Base-by-base conservation (phyloP, 352 stramenopile species). In the Pythium brachiatum region DNA sequence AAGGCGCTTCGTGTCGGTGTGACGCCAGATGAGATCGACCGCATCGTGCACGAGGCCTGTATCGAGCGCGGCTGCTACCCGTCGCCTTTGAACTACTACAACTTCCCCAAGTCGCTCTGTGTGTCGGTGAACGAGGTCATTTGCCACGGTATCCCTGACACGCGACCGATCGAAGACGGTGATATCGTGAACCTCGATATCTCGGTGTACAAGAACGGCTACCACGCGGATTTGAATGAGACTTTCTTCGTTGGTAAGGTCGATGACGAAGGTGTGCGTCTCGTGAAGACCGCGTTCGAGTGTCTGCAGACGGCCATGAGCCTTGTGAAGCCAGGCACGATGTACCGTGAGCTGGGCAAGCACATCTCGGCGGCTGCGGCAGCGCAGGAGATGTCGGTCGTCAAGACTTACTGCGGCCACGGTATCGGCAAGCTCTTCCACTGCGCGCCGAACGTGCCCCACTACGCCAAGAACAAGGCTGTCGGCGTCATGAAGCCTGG, bases 161-260 rank as follows among this genome's bases (percentile, higher is more conserved):
- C 86, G 61, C 78, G 96, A 57, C 83, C 95, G 18, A 75, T 99
- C 41, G 64, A 98, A 67, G 88, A 98, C 20, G 97, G 97, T 18
- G 97, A 99, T 69, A 99, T 99, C 79, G 93, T 99, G 15, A 99
- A 99, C 77, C 83, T 99, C 34, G 97, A 99, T 78, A 86, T 99
- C 9, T 97, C 93, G 7, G 93, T 97, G 4, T 99, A 97, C 83
- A 93, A 98, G 61, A 81, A 99, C 67, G 97, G 97, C 41, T 99
- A 95, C 74, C 97, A 99, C 70, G 91, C 85, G 36, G 97, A 99
- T 72, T 81, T 99, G 53, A 99, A 99, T 70, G 97, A 99, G 71
- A 99, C 97, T 20, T 99, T 98, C 73, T 75, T 98, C 32, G 91
- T 99, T 1, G 97, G 97, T 9, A 97, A 98, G 27, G 95, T 99